Evolutionary conservation across 2,329 filamentous ascomycete species (phyloP).

Genomic region (Clonostachys rhizophaga): DNA sequence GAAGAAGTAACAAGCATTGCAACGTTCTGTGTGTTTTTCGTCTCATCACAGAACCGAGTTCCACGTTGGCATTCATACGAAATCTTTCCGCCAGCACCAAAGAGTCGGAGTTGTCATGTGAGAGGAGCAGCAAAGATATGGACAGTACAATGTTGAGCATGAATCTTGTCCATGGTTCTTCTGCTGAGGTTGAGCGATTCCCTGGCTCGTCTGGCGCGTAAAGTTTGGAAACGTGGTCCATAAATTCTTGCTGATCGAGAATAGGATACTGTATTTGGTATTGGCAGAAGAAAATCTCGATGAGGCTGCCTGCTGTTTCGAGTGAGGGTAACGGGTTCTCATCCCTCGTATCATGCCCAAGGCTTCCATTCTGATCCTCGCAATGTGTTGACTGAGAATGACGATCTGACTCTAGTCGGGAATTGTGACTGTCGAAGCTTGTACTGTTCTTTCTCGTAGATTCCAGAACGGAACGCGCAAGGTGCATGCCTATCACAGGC

Average conservation of each 20-base stretch:
- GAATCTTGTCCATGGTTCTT: slow-evolving; percentile 8
- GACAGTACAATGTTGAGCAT: slow-evolving; percentile 13
- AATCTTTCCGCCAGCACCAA: slow-evolving; percentile 8
- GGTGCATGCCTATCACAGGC: slow-evolving; percentile 1
- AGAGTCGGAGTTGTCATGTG: slow-evolving; percentile 10
- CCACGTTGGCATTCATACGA: slow-evolving; percentile 7
- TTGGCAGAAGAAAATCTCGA: slow-evolving; percentile 12
- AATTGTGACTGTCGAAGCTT: neutral
- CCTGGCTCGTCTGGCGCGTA: neutral
- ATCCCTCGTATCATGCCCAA: neutral
- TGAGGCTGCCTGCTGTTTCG: slow-evolving; percentile 8
- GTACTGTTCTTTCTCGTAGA: slow-evolving; percentile 6
- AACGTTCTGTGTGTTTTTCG: slow-evolving; percentile 9
- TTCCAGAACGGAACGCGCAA: slow-evolving; percentile 7
- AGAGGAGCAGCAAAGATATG: slow-evolving; percentile 8
- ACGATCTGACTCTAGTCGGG: neutral
- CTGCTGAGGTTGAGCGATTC: neutral
- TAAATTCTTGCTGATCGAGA: slow-evolving; percentile 9
- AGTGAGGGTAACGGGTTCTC: slow-evolving; percentile 5
- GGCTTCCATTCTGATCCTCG: neutral
- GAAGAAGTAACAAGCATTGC: slow-evolving; percentile 11
- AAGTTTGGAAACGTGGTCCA: slow-evolving; percentile 1
- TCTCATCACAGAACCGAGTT: slow-evolving; percentile 10
- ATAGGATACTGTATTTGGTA: slow-evolving; percentile 14
- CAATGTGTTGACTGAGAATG: neutral